These are phyloP conservation scores for Colletotrichum sp. DNA, from an alignment of 2,329 filamentous ascomycete genomes.

Conservation along the genomic window DNA sequence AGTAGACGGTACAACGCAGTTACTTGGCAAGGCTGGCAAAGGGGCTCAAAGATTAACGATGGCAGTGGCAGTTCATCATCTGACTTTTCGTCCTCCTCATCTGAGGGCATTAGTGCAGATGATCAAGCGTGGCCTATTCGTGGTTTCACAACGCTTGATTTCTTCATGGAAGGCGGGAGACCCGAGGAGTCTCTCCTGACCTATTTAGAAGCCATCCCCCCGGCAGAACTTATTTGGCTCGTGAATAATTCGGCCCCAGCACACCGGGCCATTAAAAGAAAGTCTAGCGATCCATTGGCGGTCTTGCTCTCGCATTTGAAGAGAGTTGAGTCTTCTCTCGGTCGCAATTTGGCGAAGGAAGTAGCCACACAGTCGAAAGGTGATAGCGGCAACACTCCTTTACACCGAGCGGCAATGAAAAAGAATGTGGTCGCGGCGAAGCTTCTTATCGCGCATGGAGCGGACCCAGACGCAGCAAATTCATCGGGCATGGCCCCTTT, in stretches of 20 bases:
- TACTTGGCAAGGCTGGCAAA: neutral
- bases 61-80: neutral
- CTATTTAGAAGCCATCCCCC: neutral
- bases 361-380: neutral
- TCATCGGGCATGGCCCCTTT: neutral
- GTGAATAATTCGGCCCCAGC: neutral
- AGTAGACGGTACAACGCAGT: too few species aligned
- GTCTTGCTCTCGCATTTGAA: neutral
- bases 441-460: neutral
- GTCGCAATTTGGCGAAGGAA: neutral
- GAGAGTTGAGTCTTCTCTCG: neutral
- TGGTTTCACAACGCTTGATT: neutral
- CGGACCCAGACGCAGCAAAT: neutral
- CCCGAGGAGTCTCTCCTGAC: neutral
- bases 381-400: neutral
- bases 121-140: neutral
- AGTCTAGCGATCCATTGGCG: neutral
- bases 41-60: neutral
- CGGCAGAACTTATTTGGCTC: neutral
- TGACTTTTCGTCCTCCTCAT: neutral
- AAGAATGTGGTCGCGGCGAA: neutral
- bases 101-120: neutral
- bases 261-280: neutral
- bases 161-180: neutral
- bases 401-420: neutral